phyloP scores from a whole-genome alignment of 176 grass and related monocot genomes.

The Elymus sibiricus region DNA sequence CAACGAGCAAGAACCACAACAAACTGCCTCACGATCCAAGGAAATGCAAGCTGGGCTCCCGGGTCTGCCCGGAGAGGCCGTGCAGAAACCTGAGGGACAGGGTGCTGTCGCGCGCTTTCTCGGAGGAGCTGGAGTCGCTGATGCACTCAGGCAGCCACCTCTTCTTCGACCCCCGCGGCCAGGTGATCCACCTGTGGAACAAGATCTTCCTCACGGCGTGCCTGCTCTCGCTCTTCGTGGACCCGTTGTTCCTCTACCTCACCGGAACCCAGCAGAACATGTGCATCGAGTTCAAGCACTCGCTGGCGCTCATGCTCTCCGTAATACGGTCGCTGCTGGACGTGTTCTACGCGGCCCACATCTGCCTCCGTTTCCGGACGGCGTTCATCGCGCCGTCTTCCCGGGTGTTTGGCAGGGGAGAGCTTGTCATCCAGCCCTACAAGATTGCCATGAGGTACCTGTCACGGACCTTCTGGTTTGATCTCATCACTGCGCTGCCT shows the following conservation, averaged over 20 bases:
- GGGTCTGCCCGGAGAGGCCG: constrained; percentile 30
- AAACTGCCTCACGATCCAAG: constrained; percentile 14
- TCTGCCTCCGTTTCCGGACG: constrained; percentile 75
- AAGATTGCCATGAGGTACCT: constrained; percentile 80
- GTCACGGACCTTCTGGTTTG: constrained; percentile 56
- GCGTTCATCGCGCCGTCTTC: constrained; percentile 94
- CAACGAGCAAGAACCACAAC: constrained; percentile 15
- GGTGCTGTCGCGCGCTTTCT: constrained; percentile 71
- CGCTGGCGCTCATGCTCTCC: constrained; percentile 51
- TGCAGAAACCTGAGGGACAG: constrained; percentile 36
- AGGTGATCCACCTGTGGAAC: constrained; percentile 65
- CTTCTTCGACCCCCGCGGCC: constrained; percentile 72
- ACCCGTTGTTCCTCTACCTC: constrained; percentile 90
- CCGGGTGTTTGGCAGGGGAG: constrained; percentile 81
- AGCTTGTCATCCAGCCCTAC: constrained; percentile 79
- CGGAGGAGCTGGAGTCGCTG: constrained; percentile 77
- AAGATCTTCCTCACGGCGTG: constrained; percentile 72
- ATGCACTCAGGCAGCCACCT: constrained; percentile 28
- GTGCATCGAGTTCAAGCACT: constrained; percentile 56
- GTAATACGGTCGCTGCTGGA: constrained; percentile 65
- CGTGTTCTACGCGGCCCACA: constrained; percentile 73
- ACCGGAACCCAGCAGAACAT: constrained; percentile 42
- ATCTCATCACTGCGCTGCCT: constrained; percentile 73
- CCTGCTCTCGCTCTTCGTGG: constrained; percentile 77
- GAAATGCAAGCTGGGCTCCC: constrained; percentile 40